Evolutionary conservation across 345 rosid species (phyloP).

Genomic region (Salix viminalis): DNA sequence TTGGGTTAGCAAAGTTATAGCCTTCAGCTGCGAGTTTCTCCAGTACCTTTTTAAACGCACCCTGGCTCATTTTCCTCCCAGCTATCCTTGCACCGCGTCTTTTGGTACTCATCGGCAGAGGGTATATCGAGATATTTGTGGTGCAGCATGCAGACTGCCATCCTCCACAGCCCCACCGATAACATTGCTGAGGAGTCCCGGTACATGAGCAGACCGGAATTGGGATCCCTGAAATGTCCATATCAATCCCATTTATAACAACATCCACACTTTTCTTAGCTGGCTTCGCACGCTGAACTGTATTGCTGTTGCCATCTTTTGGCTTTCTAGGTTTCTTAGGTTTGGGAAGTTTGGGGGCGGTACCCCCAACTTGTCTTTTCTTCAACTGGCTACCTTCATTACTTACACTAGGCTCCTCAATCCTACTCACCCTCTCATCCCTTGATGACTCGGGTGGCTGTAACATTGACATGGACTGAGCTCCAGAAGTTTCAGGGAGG

Average conservation of each 20-base stretch:
- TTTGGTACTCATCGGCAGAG: slow-evolving; percentile 93
- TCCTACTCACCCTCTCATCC: slow-evolving; percentile 44
- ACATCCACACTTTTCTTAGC: slow-evolving; percentile 77
- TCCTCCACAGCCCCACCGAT: slow-evolving; percentile 99
- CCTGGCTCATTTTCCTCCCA: slow-evolving; percentile 98
- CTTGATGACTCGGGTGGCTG: slow-evolving; percentile 52
- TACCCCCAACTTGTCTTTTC: slow-evolving; percentile 55
- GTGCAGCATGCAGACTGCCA: slow-evolving; percentile 99
- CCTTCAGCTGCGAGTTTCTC: slow-evolving; percentile 95
- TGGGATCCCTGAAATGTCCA: slow-evolving; percentile 84
- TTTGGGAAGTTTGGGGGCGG: slow-evolving; percentile 51
- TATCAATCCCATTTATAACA: slow-evolving; percentile 71
- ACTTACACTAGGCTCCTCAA: slow-evolving; percentile 42
- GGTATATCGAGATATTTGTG: slow-evolving; percentile 82
- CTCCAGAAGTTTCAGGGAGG: slow-evolving; percentile 57
- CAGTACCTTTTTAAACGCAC: slow-evolving; percentile 93
- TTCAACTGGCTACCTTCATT: slow-evolving; percentile 49
- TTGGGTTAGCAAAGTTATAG: slow-evolving; percentile 63
- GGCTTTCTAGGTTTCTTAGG: slow-evolving; percentile 81
- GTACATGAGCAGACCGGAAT: slow-evolving; percentile 94
- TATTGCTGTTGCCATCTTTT: slow-evolving; percentile 42
- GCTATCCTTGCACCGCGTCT: slow-evolving; percentile 95
- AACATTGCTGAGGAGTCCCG: slow-evolving; percentile 90
- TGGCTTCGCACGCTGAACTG: slow-evolving; percentile 62
- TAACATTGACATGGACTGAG: slow-evolving; percentile 60